Conservation (phyloP, 768 basidiomycete species). For the Psilocybe azurescens region DNA sequence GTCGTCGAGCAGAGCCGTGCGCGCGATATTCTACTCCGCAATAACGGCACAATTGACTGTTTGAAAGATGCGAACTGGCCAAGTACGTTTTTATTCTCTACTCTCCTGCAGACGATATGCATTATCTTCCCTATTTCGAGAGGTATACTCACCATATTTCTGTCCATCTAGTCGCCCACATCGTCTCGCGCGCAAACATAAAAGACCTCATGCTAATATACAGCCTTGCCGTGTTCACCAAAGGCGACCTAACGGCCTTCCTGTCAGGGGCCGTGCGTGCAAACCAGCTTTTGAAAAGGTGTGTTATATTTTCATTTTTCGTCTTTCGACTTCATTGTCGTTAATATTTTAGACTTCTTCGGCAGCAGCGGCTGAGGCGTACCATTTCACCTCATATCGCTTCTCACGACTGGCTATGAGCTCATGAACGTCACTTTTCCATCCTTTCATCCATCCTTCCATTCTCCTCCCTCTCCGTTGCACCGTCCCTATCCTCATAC, state of each 20-base stretch:
- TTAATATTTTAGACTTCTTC: too few relatives aligned
- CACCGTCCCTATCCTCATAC: too few relatives aligned
- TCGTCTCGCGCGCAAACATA: constrained; percentile 68
- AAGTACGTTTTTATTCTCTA: constrained; percentile 46
- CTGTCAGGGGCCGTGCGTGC: constrained; percentile 78
- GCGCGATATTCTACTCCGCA: constrained; percentile 79
- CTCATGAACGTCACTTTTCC: too few relatives aligned
- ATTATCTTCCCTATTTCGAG: not conserved
- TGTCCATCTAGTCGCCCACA: constrained; percentile 56
- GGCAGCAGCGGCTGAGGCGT: too few relatives aligned
- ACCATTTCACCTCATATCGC: too few relatives aligned
- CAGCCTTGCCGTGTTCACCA: constrained; percentile 77
- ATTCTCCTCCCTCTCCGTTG: too few relatives aligned
- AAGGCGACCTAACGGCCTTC: constrained; percentile 74
- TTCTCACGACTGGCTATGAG: too few relatives aligned
- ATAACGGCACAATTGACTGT: constrained; percentile 81
- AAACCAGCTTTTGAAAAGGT: constrained; percentile 79
- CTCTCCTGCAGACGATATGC: not conserved
- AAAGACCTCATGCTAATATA: constrained; percentile 92
- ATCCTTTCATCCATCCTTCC: too few relatives aligned
- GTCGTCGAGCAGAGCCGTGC: constrained; percentile 44
- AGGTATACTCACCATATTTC: constrained; percentile 2
- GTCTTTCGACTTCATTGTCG: too few relatives aligned
- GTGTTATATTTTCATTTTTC: constrained; percentile 11
- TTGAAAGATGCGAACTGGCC: constrained; percentile 80